Evolutionary conservation across 257 asterid genomes (phyloP).

Genomic region (Pogostemon cablin): DNA sequence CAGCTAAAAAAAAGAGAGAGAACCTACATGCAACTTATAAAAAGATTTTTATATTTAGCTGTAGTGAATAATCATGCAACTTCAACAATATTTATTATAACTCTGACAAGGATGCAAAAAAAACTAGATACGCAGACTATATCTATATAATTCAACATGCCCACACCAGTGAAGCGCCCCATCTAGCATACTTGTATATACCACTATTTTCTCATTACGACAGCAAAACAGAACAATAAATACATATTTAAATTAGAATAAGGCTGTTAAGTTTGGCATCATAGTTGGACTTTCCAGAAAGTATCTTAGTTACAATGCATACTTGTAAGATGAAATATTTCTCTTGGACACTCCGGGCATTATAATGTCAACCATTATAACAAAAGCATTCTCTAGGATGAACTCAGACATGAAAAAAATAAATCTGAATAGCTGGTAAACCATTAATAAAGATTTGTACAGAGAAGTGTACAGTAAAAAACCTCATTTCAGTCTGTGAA

Average conservation of each 20-base stretch:
- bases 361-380: too few relatives aligned
- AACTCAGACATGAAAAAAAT: background rate
- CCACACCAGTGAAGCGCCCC: background rate
- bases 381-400: background rate
- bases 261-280: background rate
- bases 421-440: slow-evolving; percentile 11
- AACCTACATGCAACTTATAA: background rate
- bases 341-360: too few relatives aligned
- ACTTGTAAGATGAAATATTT: background rate
- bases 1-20: background rate
- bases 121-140: background rate
- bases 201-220: background rate
- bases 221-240: background rate
- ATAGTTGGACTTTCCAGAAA: background rate
- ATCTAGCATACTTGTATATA: background rate
- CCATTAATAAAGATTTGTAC: background rate
- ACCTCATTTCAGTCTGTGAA: slow-evolving; percentile 10
- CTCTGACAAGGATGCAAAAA: background rate
- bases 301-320: background rate
- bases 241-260: background rate
- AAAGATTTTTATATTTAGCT: background rate
- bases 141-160: slow-evolving; percentile 10
- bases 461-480: slow-evolving; percentile 7
- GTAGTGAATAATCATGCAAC: slow-evolving; percentile 8
- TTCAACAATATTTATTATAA: background rate